A percentile compares a stretch with the other conserved stretches of the same genome.
These are phyloP conservation scores for Leccinum uliginosum DNA, from an alignment of 768 basidiomycete species.

Conservation along the genomic window DNA sequence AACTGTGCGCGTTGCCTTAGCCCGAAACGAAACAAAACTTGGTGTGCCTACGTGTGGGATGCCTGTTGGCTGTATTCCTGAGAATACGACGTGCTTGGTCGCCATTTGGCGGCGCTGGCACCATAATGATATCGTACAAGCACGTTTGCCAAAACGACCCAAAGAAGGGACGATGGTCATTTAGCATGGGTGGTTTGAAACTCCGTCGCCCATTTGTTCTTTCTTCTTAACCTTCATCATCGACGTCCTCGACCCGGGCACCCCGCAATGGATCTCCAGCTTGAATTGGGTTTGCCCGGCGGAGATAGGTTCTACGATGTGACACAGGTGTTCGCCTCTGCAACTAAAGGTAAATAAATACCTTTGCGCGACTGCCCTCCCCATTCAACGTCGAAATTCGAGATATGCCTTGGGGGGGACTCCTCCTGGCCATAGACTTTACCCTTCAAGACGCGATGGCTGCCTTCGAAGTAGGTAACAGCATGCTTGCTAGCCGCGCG, in stretches of 20 bases:
- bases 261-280: slow-evolving; percentile 16
- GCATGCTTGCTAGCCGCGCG: slow-evolving; percentile 1
- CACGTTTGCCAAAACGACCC: slow-evolving; percentile 3
- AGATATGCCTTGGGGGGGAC: slow-evolving; percentile 62
- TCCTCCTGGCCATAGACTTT: slow-evolving; percentile 67
- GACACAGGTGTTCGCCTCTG: slow-evolving; percentile 54
- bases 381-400: slow-evolving; percentile 17
- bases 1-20: slow-evolving; percentile 45
- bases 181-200: slow-evolving; percentile 24
- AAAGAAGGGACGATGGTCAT: slow-evolving; percentile 7
- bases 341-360: slow-evolving; percentile 49
- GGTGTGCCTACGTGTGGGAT: slow-evolving; percentile 68
- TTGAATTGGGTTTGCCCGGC: slow-evolving; percentile 40
- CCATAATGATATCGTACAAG: background rate
- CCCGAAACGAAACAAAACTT: background rate
- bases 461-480: slow-evolving; percentile 67
- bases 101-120: slow-evolving; percentile 7
- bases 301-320: slow-evolving; percentile 62
- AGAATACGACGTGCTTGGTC: slow-evolving; percentile 56
- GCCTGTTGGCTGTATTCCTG: slow-evolving; percentile 92
- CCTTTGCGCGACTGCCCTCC: background rate
- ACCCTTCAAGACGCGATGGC: slow-evolving; percentile 90
- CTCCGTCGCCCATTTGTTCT: slow-evolving; percentile 26
- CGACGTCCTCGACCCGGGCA: slow-evolving; percentile 9
- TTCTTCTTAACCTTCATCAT: background rate